Evolutionary conservation across 345 rosid species (phyloP).

Genomic region (Gossypium rotundifolium): DNA sequence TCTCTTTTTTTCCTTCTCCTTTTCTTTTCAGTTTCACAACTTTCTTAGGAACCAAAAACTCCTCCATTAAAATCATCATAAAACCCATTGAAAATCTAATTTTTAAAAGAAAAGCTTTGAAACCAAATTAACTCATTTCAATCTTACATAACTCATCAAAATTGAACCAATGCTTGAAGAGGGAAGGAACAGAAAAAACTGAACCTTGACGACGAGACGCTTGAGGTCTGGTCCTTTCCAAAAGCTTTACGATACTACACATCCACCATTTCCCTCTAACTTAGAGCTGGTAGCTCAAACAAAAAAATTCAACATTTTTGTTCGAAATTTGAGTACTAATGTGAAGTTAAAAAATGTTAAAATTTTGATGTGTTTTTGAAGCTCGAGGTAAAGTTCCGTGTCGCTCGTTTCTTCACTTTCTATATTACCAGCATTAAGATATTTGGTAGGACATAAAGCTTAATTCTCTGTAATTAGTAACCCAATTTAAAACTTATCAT

Average conservation of each 20-base stretch:
- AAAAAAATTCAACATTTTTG: neutral
- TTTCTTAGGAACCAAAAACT: neutral
- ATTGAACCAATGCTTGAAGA: neutral
- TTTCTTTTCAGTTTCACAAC: neutral
- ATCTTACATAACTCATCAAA: neutral
- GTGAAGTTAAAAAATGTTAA: no score
- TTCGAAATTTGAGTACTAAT: neutral
- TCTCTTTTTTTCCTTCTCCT: neutral
- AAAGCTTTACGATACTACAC: conserved; percentile 38
- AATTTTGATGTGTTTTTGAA: no score
- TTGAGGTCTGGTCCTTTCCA: conserved; percentile 53
- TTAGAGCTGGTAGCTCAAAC: no score
- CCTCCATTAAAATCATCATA: neutral
- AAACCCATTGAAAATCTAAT: neutral
- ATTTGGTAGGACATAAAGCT: no score
- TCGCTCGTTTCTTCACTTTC: no score
- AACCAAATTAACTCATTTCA: neutral
- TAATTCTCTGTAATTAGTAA: no score
- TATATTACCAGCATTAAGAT: no score
- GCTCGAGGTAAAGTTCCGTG: no score
- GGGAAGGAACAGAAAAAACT: neutral
- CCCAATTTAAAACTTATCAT: no score
- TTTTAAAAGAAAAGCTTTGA: neutral
- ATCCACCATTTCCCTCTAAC: no score
- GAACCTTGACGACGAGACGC: conserved; percentile 86